Base-by-base conservation (phyloP, 805 yeast genomes). In the Brettanomyces anomalus region DNA sequence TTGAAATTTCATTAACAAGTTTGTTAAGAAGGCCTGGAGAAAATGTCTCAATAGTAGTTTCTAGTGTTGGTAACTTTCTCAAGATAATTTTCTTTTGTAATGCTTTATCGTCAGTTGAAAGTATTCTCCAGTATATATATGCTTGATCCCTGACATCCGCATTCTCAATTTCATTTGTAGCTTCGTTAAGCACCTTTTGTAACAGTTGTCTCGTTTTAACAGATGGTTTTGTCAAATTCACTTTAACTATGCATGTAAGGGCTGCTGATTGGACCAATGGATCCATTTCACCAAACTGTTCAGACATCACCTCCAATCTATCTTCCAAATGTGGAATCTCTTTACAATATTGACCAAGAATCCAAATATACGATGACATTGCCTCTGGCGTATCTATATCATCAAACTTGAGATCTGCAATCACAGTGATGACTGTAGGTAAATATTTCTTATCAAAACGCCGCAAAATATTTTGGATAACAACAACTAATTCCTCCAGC, bases 81-180 rank as follows among this genome's bases (percentile, higher is more conserved):
- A 81, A 62, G 24, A 86, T 70, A 38, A 85, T 67, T 36, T 70
- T 67, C 49, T 71, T 67, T 41, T 83, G 70, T 5, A 68, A 54
- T 7, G 66, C 66, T 5, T 54, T 54, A 36, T 67, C 63, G 37
- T 49, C 64, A 26, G 60, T 52, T 42, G 88, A 81, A 40, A 84
- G 64, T 39, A 85, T 68, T 63, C 94, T 73, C 93, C 93, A 84
- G 57, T 82, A 84, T 35, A 84, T 67, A 58, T 74, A 84, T 1
- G 90, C 88, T 66, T 81, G 77, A 58, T 84, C 94, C 59, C 93
- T 71, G 21, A 84, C 82, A 56, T 84, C 94, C 2, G 86, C 76
- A 54, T 81, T 81, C 46, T 81, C 83, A 44, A 82, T 69, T 36
- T 75, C 72, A 45, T 72, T 74, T 4, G 88, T 82, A 8, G 85